Conservation (phyloP, 768 basidiomycete genomes). For the Lentinula raphanica region DNA sequence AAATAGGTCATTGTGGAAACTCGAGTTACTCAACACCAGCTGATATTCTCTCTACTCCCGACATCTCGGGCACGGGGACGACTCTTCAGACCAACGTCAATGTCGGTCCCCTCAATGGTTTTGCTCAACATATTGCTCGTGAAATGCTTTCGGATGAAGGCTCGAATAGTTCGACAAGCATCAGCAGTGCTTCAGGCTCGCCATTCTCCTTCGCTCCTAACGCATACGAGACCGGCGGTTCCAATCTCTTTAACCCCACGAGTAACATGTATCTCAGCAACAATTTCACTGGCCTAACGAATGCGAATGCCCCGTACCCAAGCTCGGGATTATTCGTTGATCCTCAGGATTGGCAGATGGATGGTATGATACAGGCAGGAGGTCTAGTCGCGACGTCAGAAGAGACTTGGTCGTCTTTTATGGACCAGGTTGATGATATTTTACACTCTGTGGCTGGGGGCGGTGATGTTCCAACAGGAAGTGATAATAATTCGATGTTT, state of each 20-base stretch:
- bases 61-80: background rate
- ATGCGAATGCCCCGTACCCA: background rate
- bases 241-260: background rate
- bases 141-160: background rate
- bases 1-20: no score
- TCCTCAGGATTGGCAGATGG: background rate
- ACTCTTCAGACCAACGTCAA: background rate
- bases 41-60: no score
- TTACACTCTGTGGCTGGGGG: background rate
- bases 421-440: background rate
- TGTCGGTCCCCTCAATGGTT: background rate
- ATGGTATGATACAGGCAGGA: background rate
- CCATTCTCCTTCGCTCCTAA: background rate
- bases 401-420: constrained; percentile 1
- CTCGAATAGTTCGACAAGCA: background rate
- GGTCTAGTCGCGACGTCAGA: background rate
- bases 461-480: background rate
- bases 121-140: background rate
- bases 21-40: no score
- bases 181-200: background rate
- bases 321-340: background rate
- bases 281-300: no score
- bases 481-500: background rate
- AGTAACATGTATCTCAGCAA: background rate
- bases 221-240: background rate